Percentiles rank a stretch among this genome's conserved stretches.
phyloP scores from a whole-genome alignment of 768 basidiomycete genomes.

The Pholiota conissans region DNA sequence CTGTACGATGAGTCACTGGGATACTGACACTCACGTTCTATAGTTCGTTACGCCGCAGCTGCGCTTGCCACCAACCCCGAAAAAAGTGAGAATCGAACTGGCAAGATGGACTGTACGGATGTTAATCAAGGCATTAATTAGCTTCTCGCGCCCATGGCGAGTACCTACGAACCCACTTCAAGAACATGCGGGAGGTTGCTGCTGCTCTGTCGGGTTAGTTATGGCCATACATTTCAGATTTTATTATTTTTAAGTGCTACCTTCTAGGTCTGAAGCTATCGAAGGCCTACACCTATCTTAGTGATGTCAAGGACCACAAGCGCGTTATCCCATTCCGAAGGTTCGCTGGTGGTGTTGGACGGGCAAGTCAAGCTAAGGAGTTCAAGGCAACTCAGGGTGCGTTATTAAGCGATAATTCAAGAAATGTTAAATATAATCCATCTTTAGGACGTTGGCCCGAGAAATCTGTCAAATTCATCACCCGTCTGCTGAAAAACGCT shows the following conservation, averaged over 20 bases:
- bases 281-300: conserved; percentile 94
- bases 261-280: conserved; percentile 83
- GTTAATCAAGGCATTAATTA: conserved; percentile 31
- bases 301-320: conserved; percentile 95
- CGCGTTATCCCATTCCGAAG: conserved; percentile 95
- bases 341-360: conserved; percentile 93
- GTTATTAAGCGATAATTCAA: conserved; percentile 25
- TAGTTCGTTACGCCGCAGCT: conserved; percentile 94
- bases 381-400: conserved; percentile 95
- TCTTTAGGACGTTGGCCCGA: conserved; percentile 96
- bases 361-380: conserved; percentile 93
- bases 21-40: conserved; percentile 19
- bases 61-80: conserved; percentile 89
- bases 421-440: conserved; percentile 2
- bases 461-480: conserved; percentile 96
- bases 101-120: not conserved
- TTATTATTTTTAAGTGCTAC: conserved; percentile 1
- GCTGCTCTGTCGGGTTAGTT: conserved; percentile 85
- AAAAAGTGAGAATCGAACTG: conserved; percentile 67
- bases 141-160: conserved; percentile 92
- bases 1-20: conserved; percentile 7
- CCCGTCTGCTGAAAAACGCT: conserved; percentile 95
- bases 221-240: not conserved
- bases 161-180: conserved; percentile 99
- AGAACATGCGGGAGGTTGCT: conserved; percentile 99